These are phyloP conservation scores for Rhododendron vialii DNA, from an alignment of 148 eudicot species.

Conservation along the genomic window DNA sequence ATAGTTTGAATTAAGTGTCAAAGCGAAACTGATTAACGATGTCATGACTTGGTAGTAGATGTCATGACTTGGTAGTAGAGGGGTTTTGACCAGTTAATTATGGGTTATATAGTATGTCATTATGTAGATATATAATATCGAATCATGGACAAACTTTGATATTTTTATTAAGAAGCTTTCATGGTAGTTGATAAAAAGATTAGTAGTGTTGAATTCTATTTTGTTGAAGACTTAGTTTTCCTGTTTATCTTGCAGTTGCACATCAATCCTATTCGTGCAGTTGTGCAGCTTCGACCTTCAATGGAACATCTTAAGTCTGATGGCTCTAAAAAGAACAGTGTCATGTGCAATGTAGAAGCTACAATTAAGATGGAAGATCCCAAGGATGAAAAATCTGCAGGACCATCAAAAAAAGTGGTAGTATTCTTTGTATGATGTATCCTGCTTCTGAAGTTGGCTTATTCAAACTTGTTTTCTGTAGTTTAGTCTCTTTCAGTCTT, in stretches of 20 bases:
- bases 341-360: slow-evolving; percentile 18
- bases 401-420: slow-evolving; percentile 58
- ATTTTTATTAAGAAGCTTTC: not conserved
- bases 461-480: not conserved
- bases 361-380: slow-evolving; percentile 35
- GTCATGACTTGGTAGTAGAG: not conserved
- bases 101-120: not conserved
- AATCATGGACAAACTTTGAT: not conserved
- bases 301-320: slow-evolving; percentile 46
- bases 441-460: not conserved
- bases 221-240: not conserved
- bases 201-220: not conserved
- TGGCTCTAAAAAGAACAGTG: slow-evolving; percentile 33
- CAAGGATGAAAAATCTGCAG: slow-evolving; percentile 30
- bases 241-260: slow-evolving; percentile 64
- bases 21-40: not conserved
- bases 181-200: not conserved
- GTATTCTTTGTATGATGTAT: not conserved
- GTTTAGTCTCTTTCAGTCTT: not conserved
- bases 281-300: slow-evolving; percentile 83
- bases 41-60: not conserved
- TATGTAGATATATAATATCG: not conserved
- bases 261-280: slow-evolving; percentile 78
- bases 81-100: not conserved
- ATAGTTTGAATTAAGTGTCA: not conserved